Evolutionary conservation across 2,329 filamentous ascomycete genomes (phyloP).

Genomic region (Dactylellina drechsleri): DNA sequence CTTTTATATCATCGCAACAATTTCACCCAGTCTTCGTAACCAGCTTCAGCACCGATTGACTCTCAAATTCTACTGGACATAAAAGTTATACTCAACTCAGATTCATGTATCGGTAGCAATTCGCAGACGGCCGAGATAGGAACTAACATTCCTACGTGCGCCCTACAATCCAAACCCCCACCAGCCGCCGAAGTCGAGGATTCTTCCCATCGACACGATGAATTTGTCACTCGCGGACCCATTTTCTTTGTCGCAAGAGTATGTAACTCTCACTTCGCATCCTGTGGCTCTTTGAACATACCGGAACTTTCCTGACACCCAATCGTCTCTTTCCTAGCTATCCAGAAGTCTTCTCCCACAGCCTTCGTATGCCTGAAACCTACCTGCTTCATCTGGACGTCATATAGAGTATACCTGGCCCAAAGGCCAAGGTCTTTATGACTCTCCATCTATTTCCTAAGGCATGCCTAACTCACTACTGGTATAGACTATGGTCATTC

Average conservation of each 20-base stretch:
- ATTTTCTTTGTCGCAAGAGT: conserved; percentile 72
- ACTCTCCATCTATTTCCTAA: conserved; percentile 65
- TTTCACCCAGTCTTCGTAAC: conserved; percentile 1
- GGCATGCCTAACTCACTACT: conserved; percentile 83
- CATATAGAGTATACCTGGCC: not conserved
- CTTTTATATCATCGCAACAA: not conserved
- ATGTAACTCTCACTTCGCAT: conserved; percentile 17
- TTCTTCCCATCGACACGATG: conserved; percentile 61
- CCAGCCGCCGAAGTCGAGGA: not conserved
- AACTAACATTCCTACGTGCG: conserved; percentile 26
- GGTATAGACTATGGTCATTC: conserved; percentile 76
- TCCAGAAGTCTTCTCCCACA: conserved; percentile 56
- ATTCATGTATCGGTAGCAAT: conserved; percentile 44
- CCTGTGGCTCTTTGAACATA: not conserved
- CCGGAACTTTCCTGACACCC: conserved; percentile 8
- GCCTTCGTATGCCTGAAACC: conserved; percentile 39
- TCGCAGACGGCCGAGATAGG: conserved; percentile 38
- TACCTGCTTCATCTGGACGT: not conserved
- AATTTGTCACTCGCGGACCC: conserved; percentile 78
- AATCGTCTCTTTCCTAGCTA: conserved; percentile 50
- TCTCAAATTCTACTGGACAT: not conserved
- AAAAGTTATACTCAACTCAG: not conserved
- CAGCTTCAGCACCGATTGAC: conserved; percentile 1
- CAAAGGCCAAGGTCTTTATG: not conserved
- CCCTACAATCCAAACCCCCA: conserved; percentile 1